Conservation (phyloP, 2,329 filamentous ascomycete genomes). For the Apiospora phragmitis region DNA sequence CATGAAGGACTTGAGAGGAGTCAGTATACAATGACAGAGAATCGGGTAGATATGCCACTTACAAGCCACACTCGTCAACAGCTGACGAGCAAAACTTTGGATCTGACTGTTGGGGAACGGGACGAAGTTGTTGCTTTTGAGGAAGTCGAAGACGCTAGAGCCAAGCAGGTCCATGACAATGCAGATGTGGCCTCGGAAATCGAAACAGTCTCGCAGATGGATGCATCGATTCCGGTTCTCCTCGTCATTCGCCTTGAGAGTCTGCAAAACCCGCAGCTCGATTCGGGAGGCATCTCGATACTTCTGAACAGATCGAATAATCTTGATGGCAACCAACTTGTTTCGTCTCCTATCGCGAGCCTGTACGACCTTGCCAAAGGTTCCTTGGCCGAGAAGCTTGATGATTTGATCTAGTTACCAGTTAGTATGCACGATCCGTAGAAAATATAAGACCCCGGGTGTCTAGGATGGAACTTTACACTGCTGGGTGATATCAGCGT, state of each 20-base stretch:
- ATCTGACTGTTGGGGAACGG: constrained; percentile 99
- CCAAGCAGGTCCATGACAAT: constrained; percentile 76
- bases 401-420: constrained; percentile 72
- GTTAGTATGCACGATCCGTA: constrained; percentile 20
- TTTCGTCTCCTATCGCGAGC: constrained; percentile 78
- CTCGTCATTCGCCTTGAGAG: constrained; percentile 86
- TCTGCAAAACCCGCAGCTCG: constrained; percentile 89
- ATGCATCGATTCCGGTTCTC: constrained; percentile 96
- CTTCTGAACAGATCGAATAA: constrained; percentile 97
- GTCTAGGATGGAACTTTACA: constrained; percentile 58
- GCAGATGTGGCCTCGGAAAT: constrained; percentile 96
- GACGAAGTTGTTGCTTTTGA: constrained; percentile 93
- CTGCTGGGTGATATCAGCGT: constrained; percentile 82
- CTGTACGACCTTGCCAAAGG: constrained; percentile 97
- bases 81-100: constrained; percentile 90
- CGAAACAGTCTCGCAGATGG: constrained; percentile 93
- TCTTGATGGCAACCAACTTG: constrained; percentile 89
- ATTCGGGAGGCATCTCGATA: constrained; percentile 96
- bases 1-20: constrained; percentile 73
- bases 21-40: constrained; percentile 23
- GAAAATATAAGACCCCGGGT: constrained; percentile 23
- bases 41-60: constrained; percentile 38
- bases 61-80: constrained; percentile 99
- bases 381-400: constrained; percentile 91
- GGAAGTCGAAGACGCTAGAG: constrained; percentile 96